Percentiles rank a stretch among this genome's conserved stretches.
phyloP scores from a whole-genome alignment of 2,329 filamentous ascomycete genomes.

The Sarocladiaceae sp. region DNA sequence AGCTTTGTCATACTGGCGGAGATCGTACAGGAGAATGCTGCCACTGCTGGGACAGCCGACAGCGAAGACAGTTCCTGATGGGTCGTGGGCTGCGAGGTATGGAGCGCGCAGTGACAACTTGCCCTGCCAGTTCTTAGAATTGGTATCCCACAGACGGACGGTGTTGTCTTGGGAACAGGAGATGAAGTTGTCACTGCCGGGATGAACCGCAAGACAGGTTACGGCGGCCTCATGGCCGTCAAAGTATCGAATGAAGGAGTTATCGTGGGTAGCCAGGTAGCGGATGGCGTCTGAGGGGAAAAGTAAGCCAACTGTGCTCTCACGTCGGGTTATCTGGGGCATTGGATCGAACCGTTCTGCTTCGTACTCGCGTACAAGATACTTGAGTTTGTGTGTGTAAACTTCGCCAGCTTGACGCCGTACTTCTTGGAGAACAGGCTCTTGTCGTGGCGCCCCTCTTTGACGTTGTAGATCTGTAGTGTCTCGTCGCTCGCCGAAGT shows the following conservation, averaged over 20 bases:
- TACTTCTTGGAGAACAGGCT: conserved; percentile 93
- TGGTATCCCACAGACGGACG: conserved; percentile 82
- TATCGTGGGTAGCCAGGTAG: conserved; percentile 89
- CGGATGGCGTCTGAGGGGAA: conserved; percentile 61
- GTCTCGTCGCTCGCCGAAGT: conserved; percentile 90
- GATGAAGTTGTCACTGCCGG: conserved; percentile 83
- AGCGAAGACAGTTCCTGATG: conserved; percentile 85
- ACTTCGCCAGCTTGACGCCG: conserved; percentile 86
- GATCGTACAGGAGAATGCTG: conserved; percentile 81
- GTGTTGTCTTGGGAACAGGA: conserved; percentile 89
- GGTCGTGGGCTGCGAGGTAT: conserved; percentile 83
- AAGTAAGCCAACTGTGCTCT: background rate
- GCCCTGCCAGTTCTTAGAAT: conserved; percentile 72
- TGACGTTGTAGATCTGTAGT: conserved; percentile 90
- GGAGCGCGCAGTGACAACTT: conserved; percentile 74
- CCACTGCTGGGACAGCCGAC: conserved; percentile 77
- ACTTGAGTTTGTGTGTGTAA: conserved; percentile 85
- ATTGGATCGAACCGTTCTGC: conserved; percentile 60
- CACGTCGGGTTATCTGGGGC: background rate
- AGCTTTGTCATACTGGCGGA: conserved; percentile 86
- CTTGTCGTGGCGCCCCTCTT: conserved; percentile 84
- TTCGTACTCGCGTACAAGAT: conserved; percentile 96
- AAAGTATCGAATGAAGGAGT: conserved; percentile 94
- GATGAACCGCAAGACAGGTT: conserved; percentile 77
- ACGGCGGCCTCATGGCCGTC: conserved; percentile 81